Base-by-base conservation (phyloP, 106 monocot species). In the Dioscorea zingiberensis region DNA sequence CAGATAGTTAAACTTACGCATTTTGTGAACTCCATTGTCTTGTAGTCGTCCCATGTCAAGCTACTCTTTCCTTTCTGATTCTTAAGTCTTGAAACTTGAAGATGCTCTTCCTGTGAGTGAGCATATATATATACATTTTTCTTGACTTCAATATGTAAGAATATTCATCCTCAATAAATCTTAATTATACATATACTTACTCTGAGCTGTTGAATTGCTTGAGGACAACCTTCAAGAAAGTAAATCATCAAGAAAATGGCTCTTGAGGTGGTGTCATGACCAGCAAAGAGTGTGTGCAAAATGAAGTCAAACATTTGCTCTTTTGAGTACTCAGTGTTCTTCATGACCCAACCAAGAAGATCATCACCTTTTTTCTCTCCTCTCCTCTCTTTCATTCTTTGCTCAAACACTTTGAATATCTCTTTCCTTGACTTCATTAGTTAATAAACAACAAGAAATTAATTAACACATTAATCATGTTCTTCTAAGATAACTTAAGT, bases 221-320 rank as follows among this genome's bases (percentile, higher is more conserved):
- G 6, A 4, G 70, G 76, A 16, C 70, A 77, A 32, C 59, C 48
- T 70, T 58, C 57, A 58, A 77, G 70, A 53, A 65, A 70, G 25
- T 70, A 77, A 19, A 77, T 58, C 65, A 65, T 23, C 13, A 71
- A 60, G 5, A 55, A 16, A 32, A 71, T 65, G 6, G 64, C 65
- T 49, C 48, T 26, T 17, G 76, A 63, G 16, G 48, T 76, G 10
- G 76, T 64, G 47, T 76, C 70, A 47, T 76, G 76, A 26, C 70
- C 70, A 19, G 69, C 69, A 29, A 76, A 70, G 58, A 76, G 47
- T 13, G 25, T 15, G 6, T 55, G 45, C 18, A 69, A 29, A 25
- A 76, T 17, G 6, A 69, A 47, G 55, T 47, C 58, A 12, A 56
- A 25, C 47, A 70, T 69, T 27, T 54, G 56, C 25, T 76, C 76